These are phyloP conservation scores for Crinitomyces ghanaensis DNA, from an alignment of 805 yeast species.

Conservation along the genomic window DNA sequence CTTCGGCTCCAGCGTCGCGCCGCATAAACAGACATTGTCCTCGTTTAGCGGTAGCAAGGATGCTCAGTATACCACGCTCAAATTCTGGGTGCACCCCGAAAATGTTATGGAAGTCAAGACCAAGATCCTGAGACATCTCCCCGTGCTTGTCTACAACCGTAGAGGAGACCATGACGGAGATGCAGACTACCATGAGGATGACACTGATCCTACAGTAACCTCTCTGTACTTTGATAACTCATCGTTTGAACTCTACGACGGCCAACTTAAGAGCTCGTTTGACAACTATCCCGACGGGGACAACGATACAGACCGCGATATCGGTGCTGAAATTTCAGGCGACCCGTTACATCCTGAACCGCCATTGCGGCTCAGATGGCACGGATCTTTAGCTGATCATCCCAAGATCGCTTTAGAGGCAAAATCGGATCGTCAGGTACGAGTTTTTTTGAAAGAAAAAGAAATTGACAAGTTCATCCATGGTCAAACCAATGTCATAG, in stretches of 20 bases:
- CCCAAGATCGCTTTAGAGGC: slow-evolving; percentile 76
- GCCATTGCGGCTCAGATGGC: slow-evolving; percentile 80
- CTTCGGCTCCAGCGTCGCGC: slow-evolving; percentile 29
- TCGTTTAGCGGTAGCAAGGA: slow-evolving; percentile 25
- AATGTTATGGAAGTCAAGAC: slow-evolving; percentile 95
- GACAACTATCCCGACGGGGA: too few species aligned
- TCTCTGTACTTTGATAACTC: slow-evolving; percentile 81
- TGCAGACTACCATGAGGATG: slow-evolving; percentile 29
- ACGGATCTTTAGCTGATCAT: slow-evolving; percentile 64
- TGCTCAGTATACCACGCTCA: slow-evolving; percentile 44
- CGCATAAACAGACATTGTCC: slow-evolving; percentile 28
- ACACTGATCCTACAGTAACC: slow-evolving; percentile 69
- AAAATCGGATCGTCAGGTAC: slow-evolving; percentile 45
- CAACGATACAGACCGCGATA: slow-evolving; percentile 24
- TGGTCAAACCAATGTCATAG: slow-evolving; percentile 33
- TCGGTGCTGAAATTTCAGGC: too few species aligned
- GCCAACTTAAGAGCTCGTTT: slow-evolving; percentile 49
- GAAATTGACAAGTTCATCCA: slow-evolving; percentile 62
- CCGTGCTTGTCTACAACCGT: slow-evolving; percentile 68
- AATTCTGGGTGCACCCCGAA: slow-evolving; percentile 97
- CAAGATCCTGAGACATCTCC: slow-evolving; percentile 84
- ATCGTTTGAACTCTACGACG: slow-evolving; percentile 74
- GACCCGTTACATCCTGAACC: slow-evolving; percentile 38
- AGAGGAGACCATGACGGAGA: slow-evolving; percentile 31
- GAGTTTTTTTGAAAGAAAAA: slow-evolving; percentile 67